Base-by-base conservation (phyloP, 2,329 filamentous ascomycete species). In the Botryotinia convoluta region DNA sequence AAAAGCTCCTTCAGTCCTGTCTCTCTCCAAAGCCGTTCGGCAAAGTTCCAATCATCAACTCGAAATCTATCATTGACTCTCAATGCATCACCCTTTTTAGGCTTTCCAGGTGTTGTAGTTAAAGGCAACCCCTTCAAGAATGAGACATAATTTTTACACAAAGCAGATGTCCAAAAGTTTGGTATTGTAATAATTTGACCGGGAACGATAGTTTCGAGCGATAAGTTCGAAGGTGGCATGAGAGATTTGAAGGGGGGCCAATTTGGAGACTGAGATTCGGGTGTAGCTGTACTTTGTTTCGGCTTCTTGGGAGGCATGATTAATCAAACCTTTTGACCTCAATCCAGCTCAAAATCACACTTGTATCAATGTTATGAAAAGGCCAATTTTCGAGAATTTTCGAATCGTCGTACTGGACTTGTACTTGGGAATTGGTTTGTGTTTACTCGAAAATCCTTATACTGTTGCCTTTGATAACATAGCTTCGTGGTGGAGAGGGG, bases 41-140 rank as follows among this genome's bases (percentile, higher is more conserved):
- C 93, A 81, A 98, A 97, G 0, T 76, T 82, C 42, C 88, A 83
- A 83, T 98, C 95, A 42, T 94, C 85, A 32, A 97, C 84, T 83
- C 97, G 93, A 78, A 92, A 97, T 18, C 95, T 90, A 81, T 98
- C 95, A 81, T 98, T 98, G 64, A 97, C 92, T 51, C 95, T 87
- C 35, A 91, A 85, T 0, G 91, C 91, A 70, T 93, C 88, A 71
- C 89, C 91, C 75, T 86, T 89, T 80, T 91, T 92, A 1, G 90
- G 90, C 77, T 86, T 87, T 0, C 86, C 87, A 0, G 90, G 90
- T 4, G 91, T 93, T 0, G 90, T 92, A 6, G 84, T 85, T 32
- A 93, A 81, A 0, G 90, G 88, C 5, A 93, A 81, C 0, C 85
- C 86, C 51, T 79, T 80, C 1, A 93, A 84, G 77, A 92, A 93